phyloP scores from a whole-genome alignment of 2,329 filamentous ascomycete species.

The Phoma sp. region DNA sequence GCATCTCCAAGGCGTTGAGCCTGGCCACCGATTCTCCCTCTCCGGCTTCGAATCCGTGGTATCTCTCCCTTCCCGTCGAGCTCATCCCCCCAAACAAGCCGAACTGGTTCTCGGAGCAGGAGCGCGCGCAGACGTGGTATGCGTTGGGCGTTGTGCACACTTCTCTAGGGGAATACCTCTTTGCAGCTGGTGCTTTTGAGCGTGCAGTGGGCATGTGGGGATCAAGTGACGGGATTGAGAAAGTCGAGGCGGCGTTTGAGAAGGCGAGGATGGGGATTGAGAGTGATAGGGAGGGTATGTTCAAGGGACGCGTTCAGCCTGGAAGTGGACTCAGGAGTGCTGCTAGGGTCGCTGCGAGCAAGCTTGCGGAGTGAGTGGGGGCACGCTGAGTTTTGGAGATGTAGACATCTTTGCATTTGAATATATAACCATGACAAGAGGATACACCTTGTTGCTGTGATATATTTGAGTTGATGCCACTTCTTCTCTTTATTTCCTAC shows the following conservation, averaged over 20 bases:
- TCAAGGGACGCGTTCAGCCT: conserved; percentile 32
- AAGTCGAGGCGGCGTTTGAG: conserved; percentile 34
- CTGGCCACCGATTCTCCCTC: conserved; percentile 38
- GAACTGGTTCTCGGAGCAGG: conserved; percentile 35
- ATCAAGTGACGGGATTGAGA: conserved; percentile 11
- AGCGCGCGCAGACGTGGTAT: conserved; percentile 41
- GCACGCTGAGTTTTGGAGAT: too few relatives aligned
- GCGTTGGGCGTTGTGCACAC: conserved; percentile 36
- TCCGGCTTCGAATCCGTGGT: conserved; percentile 39
- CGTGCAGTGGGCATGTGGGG: conserved; percentile 32
- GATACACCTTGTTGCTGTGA: neutral
- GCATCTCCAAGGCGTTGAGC: conserved; percentile 32
- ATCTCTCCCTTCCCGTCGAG: conserved; percentile 36
- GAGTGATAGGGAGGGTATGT: conserved; percentile 33
- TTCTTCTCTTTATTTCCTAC: too few relatives aligned
- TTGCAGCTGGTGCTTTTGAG: conserved; percentile 44
- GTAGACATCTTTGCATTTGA: neutral
- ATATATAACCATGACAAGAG: neutral
- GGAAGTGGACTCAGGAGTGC: conserved; percentile 34
- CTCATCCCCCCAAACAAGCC: conserved; percentile 42
- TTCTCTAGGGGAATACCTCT: conserved; percentile 38
- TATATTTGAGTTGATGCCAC: too few relatives aligned
- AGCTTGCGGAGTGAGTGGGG: neutral
- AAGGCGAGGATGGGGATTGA: conserved; percentile 39
- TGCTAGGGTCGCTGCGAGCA: conserved; percentile 20